Base-by-base conservation (phyloP, 2,329 filamentous ascomycete species). In the Hawksworthiomyces lignivorus region DNA sequence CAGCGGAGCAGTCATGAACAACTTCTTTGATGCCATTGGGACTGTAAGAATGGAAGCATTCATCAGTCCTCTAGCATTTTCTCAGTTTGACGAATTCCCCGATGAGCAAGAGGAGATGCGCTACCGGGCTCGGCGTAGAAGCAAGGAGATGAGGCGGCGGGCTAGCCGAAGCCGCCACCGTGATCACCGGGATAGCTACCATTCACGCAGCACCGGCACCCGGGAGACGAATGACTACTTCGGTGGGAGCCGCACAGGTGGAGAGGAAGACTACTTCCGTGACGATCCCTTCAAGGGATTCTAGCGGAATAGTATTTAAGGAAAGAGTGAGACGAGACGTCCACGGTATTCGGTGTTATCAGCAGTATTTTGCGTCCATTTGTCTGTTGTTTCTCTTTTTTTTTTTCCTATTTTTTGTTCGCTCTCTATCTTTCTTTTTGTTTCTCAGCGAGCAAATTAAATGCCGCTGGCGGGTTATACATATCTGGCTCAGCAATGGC, bases 21-120 rank as follows among this genome's bases (percentile, higher is more conserved):
- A 80, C 59, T 89, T 92, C 65, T 92, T 92, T 56, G 88, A 94
- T 53, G 84, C 84, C 1, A 82, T 94, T 44, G 88, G 89, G 2
- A 97, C 89, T 2, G 80, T 97, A 35, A 80, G 92, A 21, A 97
- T 98, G 90, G 90, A 97, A 61, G 92, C 92, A 0, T 98, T 97
- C 60, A 94, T 98, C 51, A 79, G 70, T 52, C 78, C 78, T 1
- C 59, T 81, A 10, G 67, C 73, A 2, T 28, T 49, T 17, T 27
- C 64, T 3, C 63, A 65, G 44, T 64, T 70, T 39, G 63, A 65
- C 11, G 69, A 73, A 11, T 60, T 65, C 31, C 63, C 67, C 0
- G 65, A 71, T 41, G 72, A 75, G 48, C 59, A 64, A 18, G 72
- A 75, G 19, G 72, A 77, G 48, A 62, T 67, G 47, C 62, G 65